Evolutionary conservation across 352 stramenopile species (phyloP), one percentile per base, ranked within the genome.

Genomic region (Phytopythium kandeliae): DNA sequence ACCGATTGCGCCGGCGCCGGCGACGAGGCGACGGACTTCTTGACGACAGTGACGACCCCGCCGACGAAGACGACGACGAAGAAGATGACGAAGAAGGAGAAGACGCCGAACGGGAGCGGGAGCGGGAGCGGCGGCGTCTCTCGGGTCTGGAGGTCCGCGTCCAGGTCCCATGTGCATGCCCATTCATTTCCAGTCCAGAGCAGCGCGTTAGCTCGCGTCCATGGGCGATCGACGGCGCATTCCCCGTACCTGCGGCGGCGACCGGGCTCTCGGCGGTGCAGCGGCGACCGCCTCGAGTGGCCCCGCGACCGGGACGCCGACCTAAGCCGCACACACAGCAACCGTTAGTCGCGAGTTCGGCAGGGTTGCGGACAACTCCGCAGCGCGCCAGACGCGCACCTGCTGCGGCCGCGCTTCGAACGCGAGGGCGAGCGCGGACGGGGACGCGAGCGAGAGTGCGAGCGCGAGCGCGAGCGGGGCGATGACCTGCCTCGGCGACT

Each of bases 231-330:
- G n/a, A n/a, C n/a, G n/a, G n/a, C 9, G 25, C 25, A 26, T 22
- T 3, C 9, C 4, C 6, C 30, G 8, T 7, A 33, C 19, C 35
- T 31, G 4, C 31, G 24, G n/a, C 31, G 19, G 11, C 16, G 46
- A 42, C 46, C 33, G 26, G 33, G 19, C n/a, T 52, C 46, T 31
- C 30, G 30, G 22, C 33, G 46, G 15, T 31, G 46, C 30, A 33
- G 33, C 10, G 31, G 30, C 6, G 59, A 56, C 12, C 51, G 59
- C 12, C 63, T 51, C 7, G 46, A 21, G 7, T 60, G 62, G 16
- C 48, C 28, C 55, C 58, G 50, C 21, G 62, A 74, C 49, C 62
- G 53, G 48, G 67, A 69, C n/a, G 48, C 35, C 12, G 63, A 75
- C n/a, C 60, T 69, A 34, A 11, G 16, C 6, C 10, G 11, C 28